A percentile compares a stretch with the other conserved stretches of the same genome.
Conservation (phyloP, 2,329 filamentous ascomycete genomes). For the Chrysoporthe austroafricana region DNA sequence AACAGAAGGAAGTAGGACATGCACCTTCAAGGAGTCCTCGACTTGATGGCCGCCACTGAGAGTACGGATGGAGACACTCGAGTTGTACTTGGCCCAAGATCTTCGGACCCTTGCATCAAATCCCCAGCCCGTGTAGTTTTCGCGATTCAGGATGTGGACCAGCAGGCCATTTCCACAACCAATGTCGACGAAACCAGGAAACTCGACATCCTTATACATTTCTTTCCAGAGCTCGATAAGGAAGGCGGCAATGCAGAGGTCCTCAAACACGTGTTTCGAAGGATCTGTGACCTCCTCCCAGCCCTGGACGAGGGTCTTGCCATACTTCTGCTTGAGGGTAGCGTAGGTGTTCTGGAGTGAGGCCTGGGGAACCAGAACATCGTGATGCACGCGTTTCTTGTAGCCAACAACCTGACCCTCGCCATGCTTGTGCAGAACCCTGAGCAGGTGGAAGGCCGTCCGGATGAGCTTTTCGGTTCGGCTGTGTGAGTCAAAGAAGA, state of each 20-base stretch:
- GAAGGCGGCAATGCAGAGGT: conserved; percentile 88
- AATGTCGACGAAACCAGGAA: conserved; percentile 93
- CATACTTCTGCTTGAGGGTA: conserved; percentile 78
- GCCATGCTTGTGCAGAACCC: conserved; percentile 74
- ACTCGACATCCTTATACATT: conserved; percentile 69
- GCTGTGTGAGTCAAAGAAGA: conserved; percentile 50
- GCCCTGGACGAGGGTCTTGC: conserved; percentile 66
- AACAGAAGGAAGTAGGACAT: conserved; percentile 53
- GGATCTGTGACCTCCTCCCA: conserved; percentile 92
- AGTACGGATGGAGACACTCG: conserved; percentile 38
- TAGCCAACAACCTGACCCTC: conserved; percentile 68
- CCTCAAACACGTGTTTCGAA: conserved; percentile 92
- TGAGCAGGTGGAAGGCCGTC: conserved; percentile 70
- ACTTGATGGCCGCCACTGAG: conserved; percentile 31
- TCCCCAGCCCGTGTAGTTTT: conserved; percentile 85
- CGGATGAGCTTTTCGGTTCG: conserved; percentile 58
- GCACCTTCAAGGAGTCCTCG: conserved; percentile 25
- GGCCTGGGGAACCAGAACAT: conserved; percentile 76
- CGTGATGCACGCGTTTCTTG: conserved; percentile 82
- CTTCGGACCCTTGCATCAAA: conserved; percentile 88
- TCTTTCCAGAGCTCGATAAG: conserved; percentile 87
- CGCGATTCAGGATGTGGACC: conserved; percentile 77
- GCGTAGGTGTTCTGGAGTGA: conserved; percentile 82
- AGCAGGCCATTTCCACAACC: conserved; percentile 94
- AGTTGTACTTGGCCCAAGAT: conserved; percentile 77